phyloP scores from a whole-genome alignment of 2,329 filamentous ascomycete genomes.

The Alternaria triticimaculans region DNA sequence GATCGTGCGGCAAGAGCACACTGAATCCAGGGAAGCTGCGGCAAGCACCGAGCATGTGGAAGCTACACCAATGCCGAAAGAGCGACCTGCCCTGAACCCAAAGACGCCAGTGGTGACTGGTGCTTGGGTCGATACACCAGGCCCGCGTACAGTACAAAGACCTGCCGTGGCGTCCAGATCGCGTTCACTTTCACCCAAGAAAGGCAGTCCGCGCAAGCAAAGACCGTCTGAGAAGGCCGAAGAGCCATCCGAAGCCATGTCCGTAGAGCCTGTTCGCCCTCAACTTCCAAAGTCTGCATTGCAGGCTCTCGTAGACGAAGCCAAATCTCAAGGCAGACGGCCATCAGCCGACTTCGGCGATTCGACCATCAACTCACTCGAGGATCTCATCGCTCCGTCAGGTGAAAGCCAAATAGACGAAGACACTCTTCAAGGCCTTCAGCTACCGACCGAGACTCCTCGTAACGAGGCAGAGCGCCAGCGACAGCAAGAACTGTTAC shows the following conservation, averaged over 20 bases:
- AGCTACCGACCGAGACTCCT: slow-evolving; percentile 35
- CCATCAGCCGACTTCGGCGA: slow-evolving; percentile 50
- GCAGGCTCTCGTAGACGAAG: slow-evolving; percentile 51
- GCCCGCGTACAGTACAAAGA: slow-evolving; percentile 30
- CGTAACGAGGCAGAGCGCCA: slow-evolving; percentile 51
- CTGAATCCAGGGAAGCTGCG: slow-evolving; percentile 7
- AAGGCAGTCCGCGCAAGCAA: slow-evolving; percentile 22
- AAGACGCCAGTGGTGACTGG: slow-evolving; percentile 57
- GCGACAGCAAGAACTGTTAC: slow-evolving; percentile 50
- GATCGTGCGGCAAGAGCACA: slow-evolving; percentile 6
- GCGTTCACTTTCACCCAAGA: slow-evolving; percentile 24
- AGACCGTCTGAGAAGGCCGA: slow-evolving; percentile 15
- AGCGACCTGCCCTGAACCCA: slow-evolving; percentile 29
- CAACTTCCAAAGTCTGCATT: slow-evolving; percentile 46
- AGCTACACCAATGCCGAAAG: slow-evolving; percentile 37
- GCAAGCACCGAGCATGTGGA: slow-evolving; percentile 22
- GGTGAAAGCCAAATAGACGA: slow-evolving; percentile 37
- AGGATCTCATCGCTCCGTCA: slow-evolving; percentile 50
- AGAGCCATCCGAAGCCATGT: background rate
- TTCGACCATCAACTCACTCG: slow-evolving; percentile 56
- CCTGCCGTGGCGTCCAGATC: slow-evolving; percentile 15
- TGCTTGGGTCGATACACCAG: slow-evolving; percentile 58
- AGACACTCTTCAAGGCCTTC: slow-evolving; percentile 41
- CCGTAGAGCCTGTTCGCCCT: slow-evolving; percentile 21
- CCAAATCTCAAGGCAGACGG: slow-evolving; percentile 31